Percentiles rank a stretch among this genome's conserved stretches.
These are phyloP conservation scores for Spinellus fusiger DNA, from an alignment of 192 early-diverging fungal species.

Conservation along the genomic window DNA sequence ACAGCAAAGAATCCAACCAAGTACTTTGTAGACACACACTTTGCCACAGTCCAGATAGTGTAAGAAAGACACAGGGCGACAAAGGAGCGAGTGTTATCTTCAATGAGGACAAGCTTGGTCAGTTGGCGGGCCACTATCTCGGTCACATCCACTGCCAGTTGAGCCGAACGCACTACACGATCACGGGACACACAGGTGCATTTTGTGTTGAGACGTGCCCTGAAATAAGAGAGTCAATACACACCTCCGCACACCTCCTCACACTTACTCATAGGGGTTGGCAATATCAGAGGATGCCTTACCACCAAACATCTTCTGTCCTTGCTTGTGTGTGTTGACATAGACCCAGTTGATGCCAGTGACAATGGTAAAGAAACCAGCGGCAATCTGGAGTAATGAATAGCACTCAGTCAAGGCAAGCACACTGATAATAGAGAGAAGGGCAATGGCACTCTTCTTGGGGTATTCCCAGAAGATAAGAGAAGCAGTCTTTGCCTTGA, in stretches of 20 bases:
- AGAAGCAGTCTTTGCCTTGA: slow-evolving; percentile 16
- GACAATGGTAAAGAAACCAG: slow-evolving; percentile 22
- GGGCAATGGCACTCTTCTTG: slow-evolving; percentile 9
- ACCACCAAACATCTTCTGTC: slow-evolving; percentile 18
- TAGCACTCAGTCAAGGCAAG: slow-evolving; percentile 30
- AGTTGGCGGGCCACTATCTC: slow-evolving; percentile 20
- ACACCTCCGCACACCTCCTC: background rate
- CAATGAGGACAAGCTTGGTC: slow-evolving; percentile 27
- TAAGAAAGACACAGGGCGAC: slow-evolving; percentile 15
- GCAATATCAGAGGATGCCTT: slow-evolving; percentile 6
- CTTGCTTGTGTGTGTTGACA: slow-evolving; percentile 27
- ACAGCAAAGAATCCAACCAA: slow-evolving; percentile 18
- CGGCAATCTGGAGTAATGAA: slow-evolving; percentile 25
- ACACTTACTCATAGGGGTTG: slow-evolving; percentile 27
- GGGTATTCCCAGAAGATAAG: slow-evolving; percentile 33
- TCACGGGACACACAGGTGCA: slow-evolving; percentile 22
- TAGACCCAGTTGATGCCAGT: slow-evolving; percentile 34
- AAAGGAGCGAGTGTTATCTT: slow-evolving; percentile 24
- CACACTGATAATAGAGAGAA: slow-evolving; percentile 10
- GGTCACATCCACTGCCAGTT: slow-evolving; percentile 22
- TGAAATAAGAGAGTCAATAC: background rate
- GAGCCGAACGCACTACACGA: slow-evolving; percentile 16
- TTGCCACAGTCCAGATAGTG: slow-evolving; percentile 26
- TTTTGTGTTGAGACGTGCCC: slow-evolving; percentile 14
- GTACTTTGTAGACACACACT: slow-evolving; percentile 27